Conservation (phyloP, 2,329 filamentous ascomycete species). For the Fusarium sp. region DNA sequence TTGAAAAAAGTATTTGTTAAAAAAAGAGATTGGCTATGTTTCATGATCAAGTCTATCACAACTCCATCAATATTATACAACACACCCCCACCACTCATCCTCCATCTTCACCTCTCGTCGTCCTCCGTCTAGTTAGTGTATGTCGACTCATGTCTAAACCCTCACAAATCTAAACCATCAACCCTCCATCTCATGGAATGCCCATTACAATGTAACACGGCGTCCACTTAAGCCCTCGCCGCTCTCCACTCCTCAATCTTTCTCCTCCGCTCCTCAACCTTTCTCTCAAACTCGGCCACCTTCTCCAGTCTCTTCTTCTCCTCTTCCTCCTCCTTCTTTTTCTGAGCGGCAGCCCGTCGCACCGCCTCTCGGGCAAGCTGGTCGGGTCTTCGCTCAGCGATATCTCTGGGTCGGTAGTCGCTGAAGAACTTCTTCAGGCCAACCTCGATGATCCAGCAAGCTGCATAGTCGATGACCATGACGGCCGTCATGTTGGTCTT, state of each 20-base stretch:
- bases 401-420: slow-evolving; percentile 93
- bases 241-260: slow-evolving; percentile 62
- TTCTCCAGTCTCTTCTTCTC: slow-evolving; percentile 66
- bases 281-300: slow-evolving; percentile 70
- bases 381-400: slow-evolving; percentile 86
- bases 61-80: slow-evolving; percentile 32
- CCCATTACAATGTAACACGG: neutral
- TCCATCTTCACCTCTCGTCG: neutral
- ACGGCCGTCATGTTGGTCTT: slow-evolving; percentile 84
- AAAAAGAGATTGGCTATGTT: slow-evolving; percentile 21
- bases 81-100: neutral
- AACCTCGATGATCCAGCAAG: slow-evolving; percentile 90
- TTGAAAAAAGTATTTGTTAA: neutral
- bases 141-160: slow-evolving; percentile 23
- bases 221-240: slow-evolving; percentile 43
- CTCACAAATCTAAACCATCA: slow-evolving; percentile 19
- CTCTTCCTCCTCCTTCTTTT: slow-evolving; percentile 62
- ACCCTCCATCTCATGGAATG: neutral
- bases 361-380: slow-evolving; percentile 82
- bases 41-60: slow-evolving; percentile 35
- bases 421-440: slow-evolving; percentile 87
- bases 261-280: slow-evolving; percentile 63
- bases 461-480: slow-evolving; percentile 89
- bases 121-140: slow-evolving; percentile 28
- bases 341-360: slow-evolving; percentile 64